Evolutionary conservation across 1,139 yeast genomes (phyloP), one percentile per base, ranked within the genome.

Genomic region (Hanseniaspora gamundiae): DNA sequence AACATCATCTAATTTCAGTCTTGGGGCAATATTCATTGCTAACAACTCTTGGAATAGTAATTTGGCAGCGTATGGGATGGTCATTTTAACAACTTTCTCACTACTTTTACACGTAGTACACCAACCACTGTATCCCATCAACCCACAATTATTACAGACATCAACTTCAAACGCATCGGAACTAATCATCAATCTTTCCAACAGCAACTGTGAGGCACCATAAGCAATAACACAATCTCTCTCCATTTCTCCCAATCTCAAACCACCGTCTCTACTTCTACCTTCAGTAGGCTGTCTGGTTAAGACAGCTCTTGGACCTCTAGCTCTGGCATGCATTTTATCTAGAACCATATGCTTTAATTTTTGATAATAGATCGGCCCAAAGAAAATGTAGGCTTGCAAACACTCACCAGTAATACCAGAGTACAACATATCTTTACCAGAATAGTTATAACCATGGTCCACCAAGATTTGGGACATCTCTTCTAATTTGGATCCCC

Each of bases 221-320:
- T 93, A 91, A 1, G 99, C 99, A 67, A 91, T 93, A 52, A 91
- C 95, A 81, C 98, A 91, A 70, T 91, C 99, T 68, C 98, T 82
- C 66, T 91, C 99, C 99, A 91, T 91, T 68, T 91, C 99, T 55
- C 99, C 99, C 64, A 91, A 74, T 69, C 99, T 82, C 59, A 91
- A 74, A 59, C 99, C 99, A 74, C 99, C 99, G 66, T 91, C 99
- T 65, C 98, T 78, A 2, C 96, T 86, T 66, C 99, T 77, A 74
- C 99, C 99, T 66, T 91, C 99, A 0, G 97, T 91, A 11, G 99
- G 99, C 66, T 91, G 99, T 65, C 99, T 80, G 3, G 99, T 91
- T 51, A 91, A 71, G 19, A 93, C 98, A 0, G 98, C 98, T 54
- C 97, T 78, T 45, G 99, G 99, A 48, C 99, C 99, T 62, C 98